Percentiles rank a stretch among this genome's conserved stretches.
phyloP scores from a whole-genome alignment of 2,329 filamentous ascomycete genomes.

The Pseudogymnoascus sp. region DNA sequence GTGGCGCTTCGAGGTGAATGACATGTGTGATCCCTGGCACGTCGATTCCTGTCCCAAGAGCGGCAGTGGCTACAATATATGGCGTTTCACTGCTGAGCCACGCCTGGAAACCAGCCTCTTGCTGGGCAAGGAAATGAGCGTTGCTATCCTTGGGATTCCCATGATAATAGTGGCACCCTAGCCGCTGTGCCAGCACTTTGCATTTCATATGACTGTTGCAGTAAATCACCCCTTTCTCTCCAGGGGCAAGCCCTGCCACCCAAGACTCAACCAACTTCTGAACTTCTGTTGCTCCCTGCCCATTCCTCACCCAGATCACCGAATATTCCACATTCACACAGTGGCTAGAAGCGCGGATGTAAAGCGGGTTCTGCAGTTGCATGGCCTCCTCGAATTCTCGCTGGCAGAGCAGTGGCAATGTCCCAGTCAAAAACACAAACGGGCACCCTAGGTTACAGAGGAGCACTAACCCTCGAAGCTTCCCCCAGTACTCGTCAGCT shows the following conservation, averaged over 20 bases:
- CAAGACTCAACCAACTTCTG: not conserved
- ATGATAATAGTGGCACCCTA: constrained; percentile 9
- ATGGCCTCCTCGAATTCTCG: constrained; percentile 4
- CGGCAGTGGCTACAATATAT: constrained; percentile 19
- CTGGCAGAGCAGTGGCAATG: not conserved
- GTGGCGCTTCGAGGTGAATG: constrained; percentile 12
- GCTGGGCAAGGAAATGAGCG: not conserved
- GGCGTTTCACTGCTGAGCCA: not conserved
- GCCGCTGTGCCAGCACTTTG: constrained; percentile 7
- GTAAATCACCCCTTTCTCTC: not conserved
- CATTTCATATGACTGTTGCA: constrained; percentile 5
- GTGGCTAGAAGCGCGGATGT: constrained; percentile 2
- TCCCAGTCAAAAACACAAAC: constrained; percentile 8
- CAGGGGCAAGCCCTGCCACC: not conserved
- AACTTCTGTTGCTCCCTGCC: not conserved
- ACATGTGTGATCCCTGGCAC: constrained; percentile 17
- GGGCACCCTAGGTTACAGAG: not conserved
- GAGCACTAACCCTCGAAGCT: not conserved
- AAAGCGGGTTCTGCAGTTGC: not conserved
- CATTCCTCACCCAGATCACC: not conserved
- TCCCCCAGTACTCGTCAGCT: constrained; percentile 3
- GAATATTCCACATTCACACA: not conserved
- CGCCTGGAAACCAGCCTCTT: not conserved
- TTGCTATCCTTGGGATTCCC: not conserved
- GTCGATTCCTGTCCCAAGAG: constrained; percentile 19